Evolutionary conservation across 345 rosid species (phyloP).

Genomic region (Rhodomyrtus tomentosa): DNA sequence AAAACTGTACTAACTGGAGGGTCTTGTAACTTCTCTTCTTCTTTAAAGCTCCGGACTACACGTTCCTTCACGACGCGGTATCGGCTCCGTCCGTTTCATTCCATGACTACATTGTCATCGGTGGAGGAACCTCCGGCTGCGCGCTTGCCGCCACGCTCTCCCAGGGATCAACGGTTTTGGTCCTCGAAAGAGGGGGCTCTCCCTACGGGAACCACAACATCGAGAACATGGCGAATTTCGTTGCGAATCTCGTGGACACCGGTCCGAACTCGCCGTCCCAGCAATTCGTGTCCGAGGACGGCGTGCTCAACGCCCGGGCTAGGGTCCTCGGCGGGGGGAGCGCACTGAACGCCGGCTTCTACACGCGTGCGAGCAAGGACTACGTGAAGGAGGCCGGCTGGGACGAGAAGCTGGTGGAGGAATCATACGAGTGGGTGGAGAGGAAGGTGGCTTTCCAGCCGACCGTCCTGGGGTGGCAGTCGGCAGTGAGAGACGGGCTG

Average conservation of each 20-base stretch:
- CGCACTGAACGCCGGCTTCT: conserved; percentile 72
- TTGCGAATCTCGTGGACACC: conserved; percentile 20
- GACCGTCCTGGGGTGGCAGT: conserved; percentile 46
- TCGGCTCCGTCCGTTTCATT: conserved; percentile 30
- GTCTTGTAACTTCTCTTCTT: background rate
- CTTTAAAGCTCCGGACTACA: conserved; percentile 30
- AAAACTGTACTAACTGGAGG: background rate
- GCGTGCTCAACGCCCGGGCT: conserved; percentile 63
- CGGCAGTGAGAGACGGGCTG: conserved; percentile 65
- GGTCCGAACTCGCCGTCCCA: conserved; percentile 52
- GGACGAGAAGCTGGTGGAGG: conserved; percentile 29
- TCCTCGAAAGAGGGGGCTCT: conserved; percentile 75
- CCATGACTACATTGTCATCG: conserved; percentile 67
- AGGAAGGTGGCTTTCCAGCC: conserved; percentile 51
- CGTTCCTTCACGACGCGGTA: conserved; percentile 52
- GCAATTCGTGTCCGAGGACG: conserved; percentile 62
- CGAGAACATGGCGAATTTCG: conserved; percentile 32
- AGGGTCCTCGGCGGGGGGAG: conserved; percentile 88
- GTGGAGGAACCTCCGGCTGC: conserved; percentile 87
- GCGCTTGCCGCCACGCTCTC: conserved; percentile 76
- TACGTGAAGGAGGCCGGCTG: conserved; percentile 39
- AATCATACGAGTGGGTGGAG: conserved; percentile 73
- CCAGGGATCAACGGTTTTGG: conserved; percentile 39
- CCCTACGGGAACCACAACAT: conserved; percentile 44
- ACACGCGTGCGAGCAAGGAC: conserved; percentile 37